Conservation (phyloP, 768 basidiomycete species). For the Mrakia gelida region DNA sequence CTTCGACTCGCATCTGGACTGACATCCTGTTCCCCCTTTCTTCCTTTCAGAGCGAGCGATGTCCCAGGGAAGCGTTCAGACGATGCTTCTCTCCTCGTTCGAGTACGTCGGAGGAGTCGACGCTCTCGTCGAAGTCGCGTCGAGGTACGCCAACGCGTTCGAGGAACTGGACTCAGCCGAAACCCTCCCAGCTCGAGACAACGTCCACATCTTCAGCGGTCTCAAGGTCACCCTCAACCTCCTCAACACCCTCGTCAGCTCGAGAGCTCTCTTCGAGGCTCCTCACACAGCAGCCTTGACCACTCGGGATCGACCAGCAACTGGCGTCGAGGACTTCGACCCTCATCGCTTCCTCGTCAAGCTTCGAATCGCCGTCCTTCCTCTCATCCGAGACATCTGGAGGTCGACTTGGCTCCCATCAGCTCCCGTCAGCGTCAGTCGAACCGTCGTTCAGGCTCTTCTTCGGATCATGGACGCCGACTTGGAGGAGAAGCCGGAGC, state of each 20-base stretch:
- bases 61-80: conserved; percentile 68
- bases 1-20: conserved; percentile 6
- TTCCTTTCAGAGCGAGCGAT: conserved; percentile 59
- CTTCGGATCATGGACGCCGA: conserved; percentile 78
- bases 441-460: conserved; percentile 68
- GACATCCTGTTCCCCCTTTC: neutral
- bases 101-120: conserved; percentile 67
- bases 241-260: conserved; percentile 67
- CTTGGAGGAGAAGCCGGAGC: conserved; percentile 63
- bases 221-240: conserved; percentile 76
- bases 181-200: conserved; percentile 57
- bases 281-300: conserved; percentile 69
- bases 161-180: conserved; percentile 53
- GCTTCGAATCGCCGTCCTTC: conserved; percentile 65
- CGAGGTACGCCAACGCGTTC: conserved; percentile 56
- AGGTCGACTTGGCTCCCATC: conserved; percentile 69
- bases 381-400: conserved; percentile 70
- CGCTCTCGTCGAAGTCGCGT: conserved; percentile 59
- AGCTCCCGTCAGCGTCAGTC: conserved; percentile 68
- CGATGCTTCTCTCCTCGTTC: conserved; percentile 72
- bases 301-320: conserved; percentile 72
- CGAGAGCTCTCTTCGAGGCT: conserved; percentile 77
- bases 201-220: conserved; percentile 72
- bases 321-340: conserved; percentile 74
- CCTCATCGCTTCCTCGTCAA: conserved; percentile 80